phyloP scores from a whole-genome alignment of 805 yeast genomes.

The Lipomyces yamadae region DNA sequence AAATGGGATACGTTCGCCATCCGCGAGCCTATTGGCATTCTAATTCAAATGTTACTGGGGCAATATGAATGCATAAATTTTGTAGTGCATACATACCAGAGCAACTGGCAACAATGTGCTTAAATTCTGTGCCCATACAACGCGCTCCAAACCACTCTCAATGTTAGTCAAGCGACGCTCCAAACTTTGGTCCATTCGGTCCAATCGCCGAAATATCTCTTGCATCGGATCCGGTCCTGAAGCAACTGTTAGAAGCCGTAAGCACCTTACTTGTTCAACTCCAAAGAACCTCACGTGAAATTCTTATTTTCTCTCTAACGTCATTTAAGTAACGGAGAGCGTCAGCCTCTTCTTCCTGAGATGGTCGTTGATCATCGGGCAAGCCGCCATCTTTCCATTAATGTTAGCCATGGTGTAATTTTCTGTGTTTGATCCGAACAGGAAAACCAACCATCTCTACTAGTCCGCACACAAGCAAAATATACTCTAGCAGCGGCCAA shows the following conservation, averaged over 20 bases:
- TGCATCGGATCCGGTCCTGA: constrained; percentile 44
- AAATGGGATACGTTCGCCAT: background rate
- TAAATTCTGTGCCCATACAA: background rate
- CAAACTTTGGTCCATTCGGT: background rate
- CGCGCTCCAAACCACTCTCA: background rate
- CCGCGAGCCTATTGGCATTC: constrained; percentile 1
- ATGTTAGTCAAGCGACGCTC: background rate
- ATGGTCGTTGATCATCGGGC: constrained; percentile 1
- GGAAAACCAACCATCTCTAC: background rate
- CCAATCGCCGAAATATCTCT: background rate
- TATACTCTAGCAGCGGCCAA: background rate
- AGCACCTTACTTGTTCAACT: background rate
- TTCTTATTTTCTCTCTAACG: constrained; percentile 5
- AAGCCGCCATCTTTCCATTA: background rate
- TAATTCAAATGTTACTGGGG: background rate
- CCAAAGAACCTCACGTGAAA: background rate
- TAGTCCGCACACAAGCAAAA: background rate
- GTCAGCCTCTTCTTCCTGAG: constrained; percentile 3
- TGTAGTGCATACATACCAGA: background rate
- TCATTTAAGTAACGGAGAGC: constrained; percentile 7
- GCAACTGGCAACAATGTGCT: background rate
- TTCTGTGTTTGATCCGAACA: background rate
- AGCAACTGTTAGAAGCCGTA: background rate
- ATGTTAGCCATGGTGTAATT: background rate
- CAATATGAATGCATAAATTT: background rate